Percentiles rank a stretch among this genome's conserved stretches.
phyloP scores from a whole-genome alignment of 805 yeast genomes.

The Grigorovia jiainica region DNA sequence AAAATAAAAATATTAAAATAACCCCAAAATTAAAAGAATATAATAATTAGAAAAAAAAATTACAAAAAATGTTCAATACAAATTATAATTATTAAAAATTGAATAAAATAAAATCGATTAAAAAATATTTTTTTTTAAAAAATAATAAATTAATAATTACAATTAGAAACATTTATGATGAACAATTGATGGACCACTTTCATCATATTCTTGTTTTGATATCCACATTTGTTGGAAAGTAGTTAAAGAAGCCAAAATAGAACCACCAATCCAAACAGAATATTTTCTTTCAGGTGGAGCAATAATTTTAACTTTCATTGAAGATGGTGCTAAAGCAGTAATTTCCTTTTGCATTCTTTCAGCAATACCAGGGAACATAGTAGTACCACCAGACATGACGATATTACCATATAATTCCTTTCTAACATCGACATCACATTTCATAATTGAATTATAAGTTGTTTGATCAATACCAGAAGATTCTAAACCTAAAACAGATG shows the following conservation, averaged over 20 bases:
- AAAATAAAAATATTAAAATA: too few relatives aligned
- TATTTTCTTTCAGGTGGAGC: slow-evolving; percentile 99
- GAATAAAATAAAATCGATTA: not conserved
- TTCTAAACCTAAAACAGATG: slow-evolving; percentile 82
- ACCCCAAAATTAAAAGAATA: too few relatives aligned
- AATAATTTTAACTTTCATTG: slow-evolving; percentile 98
- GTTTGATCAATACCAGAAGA: slow-evolving; percentile 99
- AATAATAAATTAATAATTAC: not conserved
- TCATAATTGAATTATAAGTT: slow-evolving; percentile 62
- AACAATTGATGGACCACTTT: slow-evolving; percentile 99
- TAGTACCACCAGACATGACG: slow-evolving; percentile 99
- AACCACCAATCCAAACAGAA: slow-evolving; percentile 99
- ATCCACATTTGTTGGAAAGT: slow-evolving; percentile 99
- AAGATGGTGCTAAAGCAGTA: slow-evolving; percentile 98
- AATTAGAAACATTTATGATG: slow-evolving; percentile 42
- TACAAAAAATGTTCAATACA: too few relatives aligned
- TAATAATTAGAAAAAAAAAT: too few relatives aligned
- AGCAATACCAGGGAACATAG: slow-evolving; percentile 99
- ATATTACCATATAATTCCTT: slow-evolving; percentile 98
- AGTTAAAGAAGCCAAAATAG: slow-evolving; percentile 94
- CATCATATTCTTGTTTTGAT: slow-evolving; percentile 99
- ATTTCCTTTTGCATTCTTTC: slow-evolving; percentile 99
- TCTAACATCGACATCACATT: slow-evolving; percentile 98
- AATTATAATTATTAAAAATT: too few relatives aligned
- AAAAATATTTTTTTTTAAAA: too few relatives aligned